These are phyloP conservation scores for Rhizopogon roseolus DNA, from an alignment of 768 basidiomycete species.

Conservation along the genomic window DNA sequence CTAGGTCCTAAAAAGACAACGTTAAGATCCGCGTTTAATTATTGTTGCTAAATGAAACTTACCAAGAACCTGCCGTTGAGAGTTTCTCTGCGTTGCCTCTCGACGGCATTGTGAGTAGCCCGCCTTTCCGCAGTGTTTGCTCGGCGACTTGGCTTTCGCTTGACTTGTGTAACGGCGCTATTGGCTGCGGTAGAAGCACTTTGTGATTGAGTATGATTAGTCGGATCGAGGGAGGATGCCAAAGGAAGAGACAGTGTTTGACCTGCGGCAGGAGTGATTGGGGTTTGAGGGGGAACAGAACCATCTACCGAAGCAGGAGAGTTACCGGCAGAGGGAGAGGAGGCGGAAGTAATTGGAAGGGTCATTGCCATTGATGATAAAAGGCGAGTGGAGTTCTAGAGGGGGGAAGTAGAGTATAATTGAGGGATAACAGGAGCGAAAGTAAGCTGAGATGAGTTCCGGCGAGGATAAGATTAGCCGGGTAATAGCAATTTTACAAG, in stretches of 20 bases:
- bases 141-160: constrained; percentile 80
- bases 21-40: constrained; percentile 1
- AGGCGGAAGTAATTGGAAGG: constrained; percentile 33
- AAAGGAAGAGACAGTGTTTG: constrained; percentile 32
- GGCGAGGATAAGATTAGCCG: constrained; percentile 6
- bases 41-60: constrained; percentile 24
- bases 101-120: constrained; percentile 96
- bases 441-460: background rate
- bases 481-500: constrained; percentile 21
- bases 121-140: constrained; percentile 97
- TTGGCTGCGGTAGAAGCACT: constrained; percentile 14
- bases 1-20: constrained; percentile 67
- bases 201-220: constrained; percentile 17
- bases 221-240: constrained; percentile 19
- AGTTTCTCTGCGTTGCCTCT: constrained; percentile 88
- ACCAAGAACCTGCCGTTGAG: constrained; percentile 90
- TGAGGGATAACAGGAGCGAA: constrained; percentile 9
- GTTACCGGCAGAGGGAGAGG: constrained; percentile 32
- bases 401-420: constrained; percentile 3
- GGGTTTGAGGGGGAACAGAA: constrained; percentile 44
- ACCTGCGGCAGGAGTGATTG: constrained; percentile 35
- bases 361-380: constrained; percentile 30
- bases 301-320: constrained; percentile 39
- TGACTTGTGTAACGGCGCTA: constrained; percentile 36
- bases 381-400: constrained; percentile 11